These are phyloP conservation scores for Avena eriantha DNA, from an alignment of 176 grass and related monocot species.

Conservation along the genomic window DNA sequence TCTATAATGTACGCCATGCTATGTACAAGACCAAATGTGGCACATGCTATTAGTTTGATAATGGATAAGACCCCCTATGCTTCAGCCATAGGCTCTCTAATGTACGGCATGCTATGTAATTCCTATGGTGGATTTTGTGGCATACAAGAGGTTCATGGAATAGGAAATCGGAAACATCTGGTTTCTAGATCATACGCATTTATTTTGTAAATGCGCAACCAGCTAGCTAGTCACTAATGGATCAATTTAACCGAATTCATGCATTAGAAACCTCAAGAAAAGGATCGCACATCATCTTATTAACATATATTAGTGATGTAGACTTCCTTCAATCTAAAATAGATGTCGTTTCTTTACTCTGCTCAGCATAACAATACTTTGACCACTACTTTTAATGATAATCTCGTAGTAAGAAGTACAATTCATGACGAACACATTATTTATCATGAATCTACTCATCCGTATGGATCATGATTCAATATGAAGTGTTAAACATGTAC, in stretches of 20 bases:
- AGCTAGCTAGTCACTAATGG: background rate
- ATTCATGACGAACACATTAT: background rate
- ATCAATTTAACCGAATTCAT: background rate
- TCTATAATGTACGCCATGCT: too few relatives aligned
- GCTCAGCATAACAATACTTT: background rate
- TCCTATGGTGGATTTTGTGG: too few relatives aligned
- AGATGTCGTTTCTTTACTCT: background rate
- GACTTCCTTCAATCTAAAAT: background rate
- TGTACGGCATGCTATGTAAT: too few relatives aligned
- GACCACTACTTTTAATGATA: background rate
- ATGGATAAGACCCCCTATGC: too few relatives aligned
- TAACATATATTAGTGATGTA: background rate
- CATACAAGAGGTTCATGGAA: background rate
- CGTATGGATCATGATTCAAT: background rate
- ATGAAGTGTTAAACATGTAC: background rate
- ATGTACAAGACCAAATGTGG: too few relatives aligned
- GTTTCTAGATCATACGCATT: background rate
- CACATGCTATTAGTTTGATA: too few relatives aligned
- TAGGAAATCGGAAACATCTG: background rate
- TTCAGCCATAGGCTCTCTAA: too few relatives aligned
- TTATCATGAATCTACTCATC: background rate
- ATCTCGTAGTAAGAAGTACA: background rate
- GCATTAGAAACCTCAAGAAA: background rate
- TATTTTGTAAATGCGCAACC: background rate
- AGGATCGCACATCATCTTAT: background rate